Evolutionary conservation across 148 eudicot genomes (phyloP).

Genomic region (Vaccinium vitisidaea): DNA sequence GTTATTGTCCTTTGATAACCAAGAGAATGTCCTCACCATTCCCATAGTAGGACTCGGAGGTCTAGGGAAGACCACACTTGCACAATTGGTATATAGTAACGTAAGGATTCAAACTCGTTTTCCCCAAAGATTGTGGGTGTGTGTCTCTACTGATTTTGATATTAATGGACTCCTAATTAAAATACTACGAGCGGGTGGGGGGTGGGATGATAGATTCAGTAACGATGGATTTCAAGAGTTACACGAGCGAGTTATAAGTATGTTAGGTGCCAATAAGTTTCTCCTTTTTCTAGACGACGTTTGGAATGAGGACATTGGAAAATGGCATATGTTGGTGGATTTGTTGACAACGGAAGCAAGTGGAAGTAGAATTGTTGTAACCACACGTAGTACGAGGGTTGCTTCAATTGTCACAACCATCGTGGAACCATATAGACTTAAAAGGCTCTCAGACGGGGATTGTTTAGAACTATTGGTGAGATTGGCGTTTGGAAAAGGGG

Average conservation of each 20-base stretch:
- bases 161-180: neutral
- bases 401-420: conserved; percentile 12
- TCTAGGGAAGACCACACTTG: conserved; percentile 28
- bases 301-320: conserved; percentile 18
- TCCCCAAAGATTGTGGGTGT: conserved; percentile 21
- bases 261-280: neutral
- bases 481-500: conserved; percentile 24
- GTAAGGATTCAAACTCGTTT: too few species aligned
- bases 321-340: conserved; percentile 17
- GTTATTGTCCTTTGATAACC: too few species aligned
- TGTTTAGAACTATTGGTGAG: conserved; percentile 22
- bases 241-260: neutral
- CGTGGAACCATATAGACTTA: neutral
- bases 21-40: neutral
- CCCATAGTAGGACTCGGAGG: conserved; percentile 34
- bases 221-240: neutral
- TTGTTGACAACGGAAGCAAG: conserved; percentile 10
- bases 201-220: too few species aligned
- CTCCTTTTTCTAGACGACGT: conserved; percentile 36
- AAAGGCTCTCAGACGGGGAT: conserved; percentile 7
- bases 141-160: conserved; percentile 24
- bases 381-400: conserved; percentile 24
- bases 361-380: conserved; percentile 25
- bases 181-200: neutral
- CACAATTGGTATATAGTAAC: conserved; percentile 15